phyloP scores from a whole-genome alignment of 192 early-diverging fungal genomes.

The Rhizoclosmatium sp. region DNA sequence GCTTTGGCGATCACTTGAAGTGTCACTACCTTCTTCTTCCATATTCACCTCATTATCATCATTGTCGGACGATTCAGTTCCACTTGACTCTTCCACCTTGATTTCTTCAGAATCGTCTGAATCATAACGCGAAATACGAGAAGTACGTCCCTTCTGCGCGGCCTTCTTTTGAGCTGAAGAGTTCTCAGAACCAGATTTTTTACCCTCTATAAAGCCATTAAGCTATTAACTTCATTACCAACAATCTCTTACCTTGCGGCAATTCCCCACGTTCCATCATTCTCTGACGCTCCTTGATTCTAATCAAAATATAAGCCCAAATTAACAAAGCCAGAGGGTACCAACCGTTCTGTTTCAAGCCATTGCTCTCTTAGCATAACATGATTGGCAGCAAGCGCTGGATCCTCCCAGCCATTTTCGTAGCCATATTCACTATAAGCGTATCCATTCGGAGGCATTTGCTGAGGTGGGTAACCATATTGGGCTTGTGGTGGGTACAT shows the following conservation, averaged over 20 bases:
- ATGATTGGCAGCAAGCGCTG: slow-evolving; percentile 23
- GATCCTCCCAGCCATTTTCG: slow-evolving; percentile 26
- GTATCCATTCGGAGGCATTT: neutral
- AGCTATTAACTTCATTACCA: neutral
- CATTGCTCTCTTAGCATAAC: slow-evolving; percentile 26
- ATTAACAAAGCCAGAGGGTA: neutral
- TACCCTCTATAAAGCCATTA: neutral
- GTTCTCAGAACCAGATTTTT: slow-evolving; percentile 5
- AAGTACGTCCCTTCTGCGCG: neutral
- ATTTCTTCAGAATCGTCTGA: slow-evolving; percentile 22
- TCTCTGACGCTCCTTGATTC: slow-evolving; percentile 30
- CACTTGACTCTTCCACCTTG: neutral
- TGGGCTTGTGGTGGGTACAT: neutral
- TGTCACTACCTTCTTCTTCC: slow-evolving; percentile 1
- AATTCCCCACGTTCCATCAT: slow-evolving; percentile 35
- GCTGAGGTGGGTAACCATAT: neutral
- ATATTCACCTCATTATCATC: neutral
- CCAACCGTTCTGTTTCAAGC: slow-evolving; percentile 26
- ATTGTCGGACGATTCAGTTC: slow-evolving; percentile 22
- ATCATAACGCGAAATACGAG: neutral
- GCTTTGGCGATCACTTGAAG: slow-evolving; percentile 21
- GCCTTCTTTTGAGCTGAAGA: slow-evolving; percentile 6
- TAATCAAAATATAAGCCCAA: neutral
- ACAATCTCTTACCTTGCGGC: neutral
- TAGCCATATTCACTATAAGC: slow-evolving; percentile 32